Percentiles rank a stretch among this genome's conserved stretches.
phyloP scores from a whole-genome alignment of 331 rosid species.

The Malus hybrid region DNA sequence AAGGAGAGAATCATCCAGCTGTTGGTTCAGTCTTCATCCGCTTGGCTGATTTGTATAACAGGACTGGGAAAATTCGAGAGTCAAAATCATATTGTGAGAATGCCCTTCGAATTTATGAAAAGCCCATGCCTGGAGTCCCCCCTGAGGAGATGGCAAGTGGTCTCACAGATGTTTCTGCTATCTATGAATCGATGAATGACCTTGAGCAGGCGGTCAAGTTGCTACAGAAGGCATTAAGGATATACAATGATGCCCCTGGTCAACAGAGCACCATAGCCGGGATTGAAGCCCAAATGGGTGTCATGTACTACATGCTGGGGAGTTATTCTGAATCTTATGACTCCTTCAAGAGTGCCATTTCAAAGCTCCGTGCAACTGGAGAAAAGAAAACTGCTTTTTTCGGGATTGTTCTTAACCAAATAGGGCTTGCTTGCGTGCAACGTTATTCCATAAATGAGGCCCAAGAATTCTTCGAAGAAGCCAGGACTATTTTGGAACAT shows the following conservation, averaged over 20 bases:
- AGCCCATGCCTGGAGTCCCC: slow-evolving; percentile 56
- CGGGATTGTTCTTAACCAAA: slow-evolving; percentile 83
- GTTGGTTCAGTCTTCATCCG: slow-evolving; percentile 75
- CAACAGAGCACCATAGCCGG: slow-evolving; percentile 81
- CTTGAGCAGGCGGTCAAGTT: slow-evolving; percentile 62
- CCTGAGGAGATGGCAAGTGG: slow-evolving; percentile 76
- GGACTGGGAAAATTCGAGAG: slow-evolving; percentile 69
- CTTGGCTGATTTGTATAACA: slow-evolving; percentile 71
- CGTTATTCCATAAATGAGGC: slow-evolving; percentile 52
- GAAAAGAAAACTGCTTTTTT: slow-evolving; percentile 80
- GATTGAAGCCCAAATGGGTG: slow-evolving; percentile 96
- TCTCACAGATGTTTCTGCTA: slow-evolving; percentile 63
- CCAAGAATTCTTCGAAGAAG: slow-evolving; percentile 67
- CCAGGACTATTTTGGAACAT: slow-evolving; percentile 54
- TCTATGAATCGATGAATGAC: slow-evolving; percentile 82
- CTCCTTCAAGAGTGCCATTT: slow-evolving; percentile 48
- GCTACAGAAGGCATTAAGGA: slow-evolving; percentile 52
- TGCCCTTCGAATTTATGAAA: slow-evolving; percentile 80
- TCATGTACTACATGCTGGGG: slow-evolving; percentile 62
- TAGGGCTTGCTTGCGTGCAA: slow-evolving; percentile 91
- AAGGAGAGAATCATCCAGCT: slow-evolving; percentile 88
- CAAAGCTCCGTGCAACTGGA: slow-evolving; percentile 71
- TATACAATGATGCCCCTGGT: slow-evolving; percentile 58
- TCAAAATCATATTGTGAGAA: slow-evolving; percentile 67
- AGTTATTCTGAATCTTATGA: slow-evolving; percentile 59